Conservation (phyloP, 345 rosid species). For the Turnera subulata region DNA sequence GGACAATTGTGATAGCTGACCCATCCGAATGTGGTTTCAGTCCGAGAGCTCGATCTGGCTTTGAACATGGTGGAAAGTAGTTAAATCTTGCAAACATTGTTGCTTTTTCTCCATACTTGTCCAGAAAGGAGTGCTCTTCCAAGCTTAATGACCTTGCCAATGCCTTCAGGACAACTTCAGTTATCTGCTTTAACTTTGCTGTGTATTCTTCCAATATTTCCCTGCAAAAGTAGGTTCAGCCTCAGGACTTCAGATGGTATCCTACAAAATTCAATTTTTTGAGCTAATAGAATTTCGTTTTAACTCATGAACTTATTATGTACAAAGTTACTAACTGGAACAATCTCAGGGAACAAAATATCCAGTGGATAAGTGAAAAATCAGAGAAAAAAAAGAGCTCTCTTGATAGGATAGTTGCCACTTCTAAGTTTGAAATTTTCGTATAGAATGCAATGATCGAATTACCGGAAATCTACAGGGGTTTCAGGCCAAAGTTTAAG, state of each 20-base stretch:
- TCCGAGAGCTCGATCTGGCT: constrained; percentile 48
- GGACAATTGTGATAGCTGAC: constrained; percentile 48
- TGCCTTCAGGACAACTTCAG: constrained; percentile 34
- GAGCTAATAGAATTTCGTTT: too few species aligned
- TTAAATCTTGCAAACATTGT: constrained; percentile 45
- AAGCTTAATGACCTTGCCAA: constrained; percentile 49
- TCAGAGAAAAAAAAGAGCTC: too few species aligned
- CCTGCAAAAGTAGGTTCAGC: constrained; percentile 22
- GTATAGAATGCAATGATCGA: too few species aligned
- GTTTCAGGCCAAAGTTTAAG: constrained; percentile 56
- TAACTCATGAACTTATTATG: too few species aligned
- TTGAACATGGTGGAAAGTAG: constrained; percentile 55
- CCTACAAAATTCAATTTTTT: not conserved
- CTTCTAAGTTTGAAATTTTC: too few species aligned
- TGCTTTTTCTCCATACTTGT: constrained; percentile 41
- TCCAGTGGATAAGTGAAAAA: too few species aligned
- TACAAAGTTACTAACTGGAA: too few species aligned
- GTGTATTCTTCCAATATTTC: constrained; percentile 41
- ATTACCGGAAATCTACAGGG: constrained; percentile 52
- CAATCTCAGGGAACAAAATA: too few species aligned
- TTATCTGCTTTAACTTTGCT: constrained; percentile 21
- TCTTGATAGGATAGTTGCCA: too few species aligned
- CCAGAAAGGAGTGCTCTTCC: constrained; percentile 41
- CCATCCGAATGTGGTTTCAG: constrained; percentile 58
- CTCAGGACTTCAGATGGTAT: not conserved